A percentile compares a stretch with the other conserved stretches of the same genome.
phyloP scores from a whole-genome alignment of 306 rosid species.

The Quercus variabilis region DNA sequence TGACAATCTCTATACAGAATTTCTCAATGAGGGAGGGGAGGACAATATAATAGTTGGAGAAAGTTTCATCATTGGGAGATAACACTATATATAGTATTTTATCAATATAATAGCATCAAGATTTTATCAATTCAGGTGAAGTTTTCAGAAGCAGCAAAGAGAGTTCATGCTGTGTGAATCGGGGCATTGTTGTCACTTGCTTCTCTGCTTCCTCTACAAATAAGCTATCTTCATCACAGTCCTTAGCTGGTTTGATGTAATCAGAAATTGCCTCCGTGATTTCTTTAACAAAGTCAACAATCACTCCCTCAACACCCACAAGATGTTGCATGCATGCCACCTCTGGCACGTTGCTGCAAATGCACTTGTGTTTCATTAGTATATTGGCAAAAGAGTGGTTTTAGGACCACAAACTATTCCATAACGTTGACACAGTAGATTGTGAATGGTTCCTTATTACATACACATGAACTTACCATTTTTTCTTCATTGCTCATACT shows the following conservation, averaged over 20 bases:
- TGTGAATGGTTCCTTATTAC: too few species aligned
- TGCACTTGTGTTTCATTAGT: neutral
- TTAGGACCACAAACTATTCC: too few species aligned
- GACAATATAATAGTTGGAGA: neutral
- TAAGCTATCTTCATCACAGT: neutral
- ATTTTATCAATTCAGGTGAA: neutral
- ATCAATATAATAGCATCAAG: neutral
- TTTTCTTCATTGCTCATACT: too few species aligned
- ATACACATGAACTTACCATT: too few species aligned
- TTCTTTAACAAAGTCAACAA: constrained; percentile 42
- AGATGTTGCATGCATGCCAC: constrained; percentile 36
- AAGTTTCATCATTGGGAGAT: neutral
- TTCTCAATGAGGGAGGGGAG: neutral
- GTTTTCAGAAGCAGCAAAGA: constrained; percentile 3
- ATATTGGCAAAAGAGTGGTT: neutral
- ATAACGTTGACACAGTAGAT: too few species aligned
- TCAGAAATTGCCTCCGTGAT: constrained; percentile 33
- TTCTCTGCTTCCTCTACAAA: neutral
- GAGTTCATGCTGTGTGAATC: neutral
- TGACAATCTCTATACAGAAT: neutral
- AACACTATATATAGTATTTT: neutral
- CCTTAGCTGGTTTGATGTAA: neutral
- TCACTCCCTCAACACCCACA: constrained; percentile 44
- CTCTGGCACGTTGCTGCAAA: constrained; percentile 37
- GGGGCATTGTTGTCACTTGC: constrained; percentile 2